Percentiles rank a stretch among this genome's conserved stretches.
These are phyloP conservation scores for Eleusine indica DNA, from an alignment of 176 grass and related monocot species.

Conservation along the genomic window DNA sequence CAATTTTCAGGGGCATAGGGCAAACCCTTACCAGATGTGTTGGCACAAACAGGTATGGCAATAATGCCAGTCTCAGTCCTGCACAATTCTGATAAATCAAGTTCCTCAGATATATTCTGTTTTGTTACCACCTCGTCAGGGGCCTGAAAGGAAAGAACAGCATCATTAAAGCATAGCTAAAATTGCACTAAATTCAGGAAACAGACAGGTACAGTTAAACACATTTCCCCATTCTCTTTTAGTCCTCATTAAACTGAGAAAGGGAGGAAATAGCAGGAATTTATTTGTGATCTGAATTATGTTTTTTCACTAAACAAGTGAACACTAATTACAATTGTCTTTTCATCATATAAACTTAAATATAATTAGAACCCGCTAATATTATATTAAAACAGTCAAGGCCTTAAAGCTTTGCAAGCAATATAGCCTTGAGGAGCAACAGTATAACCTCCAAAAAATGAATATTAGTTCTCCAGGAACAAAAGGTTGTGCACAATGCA, in stretches of 20 bases:
- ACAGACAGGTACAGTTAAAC: background rate
- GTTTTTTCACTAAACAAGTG: constrained; percentile 8
- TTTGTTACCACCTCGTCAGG: constrained; percentile 18
- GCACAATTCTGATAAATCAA: constrained; percentile 58
- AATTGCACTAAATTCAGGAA: constrained; percentile 19
- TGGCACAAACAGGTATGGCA: constrained; percentile 54
- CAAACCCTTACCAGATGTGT: constrained; percentile 61
- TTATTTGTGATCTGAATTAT: background rate
- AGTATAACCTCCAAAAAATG: background rate
- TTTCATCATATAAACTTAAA: background rate
- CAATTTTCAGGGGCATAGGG: constrained; percentile 84
- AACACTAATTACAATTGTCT: constrained; percentile 2
- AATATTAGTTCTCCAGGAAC: background rate
- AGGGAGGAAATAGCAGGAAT: background rate
- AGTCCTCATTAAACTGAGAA: background rate
- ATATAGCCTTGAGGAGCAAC: background rate
- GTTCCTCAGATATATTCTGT: constrained; percentile 35
- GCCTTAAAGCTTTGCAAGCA: constrained; percentile 12
- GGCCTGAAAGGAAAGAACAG: constrained; percentile 39
- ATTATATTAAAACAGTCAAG: constrained; percentile 17
- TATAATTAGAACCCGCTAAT: background rate
- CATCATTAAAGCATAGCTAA: constrained; percentile 23
- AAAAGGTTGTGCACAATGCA: background rate
- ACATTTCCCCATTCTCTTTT: background rate
- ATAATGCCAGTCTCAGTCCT: constrained; percentile 45